A percentile compares a stretch with the other conserved stretches of the same genome.
phyloP scores from a whole-genome alignment of 805 yeast species.

The Millerago galiae region DNA sequence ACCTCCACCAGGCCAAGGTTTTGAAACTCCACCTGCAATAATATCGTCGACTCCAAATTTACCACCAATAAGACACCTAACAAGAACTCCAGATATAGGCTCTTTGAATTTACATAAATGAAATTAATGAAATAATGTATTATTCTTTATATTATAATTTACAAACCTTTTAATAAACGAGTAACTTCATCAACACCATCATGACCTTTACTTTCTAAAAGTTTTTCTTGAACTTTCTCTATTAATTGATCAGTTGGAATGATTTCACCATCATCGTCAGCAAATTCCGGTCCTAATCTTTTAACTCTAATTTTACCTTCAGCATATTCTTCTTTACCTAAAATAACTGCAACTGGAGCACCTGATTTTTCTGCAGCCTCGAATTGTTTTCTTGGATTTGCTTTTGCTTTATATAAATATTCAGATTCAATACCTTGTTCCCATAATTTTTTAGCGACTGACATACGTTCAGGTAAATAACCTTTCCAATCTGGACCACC shows the following conservation, averaged over 20 bases:
- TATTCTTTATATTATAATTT: constrained; percentile 6
- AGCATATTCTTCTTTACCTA: constrained; percentile 87
- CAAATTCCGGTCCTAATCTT: constrained; percentile 81
- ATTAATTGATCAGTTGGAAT: constrained; percentile 59
- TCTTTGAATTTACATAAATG: background rate
- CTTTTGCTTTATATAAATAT: constrained; percentile 86
- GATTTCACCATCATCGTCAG: constrained; percentile 81
- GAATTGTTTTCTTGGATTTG: constrained; percentile 92
- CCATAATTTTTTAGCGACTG: constrained; percentile 80
- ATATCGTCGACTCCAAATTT: constrained; percentile 15
- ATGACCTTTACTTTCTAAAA: constrained; percentile 38
- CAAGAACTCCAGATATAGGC: background rate
- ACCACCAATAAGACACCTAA: constrained; percentile 8
- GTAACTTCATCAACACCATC: constrained; percentile 62
- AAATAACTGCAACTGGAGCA: constrained; percentile 81
- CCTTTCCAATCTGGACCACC: constrained; percentile 98
- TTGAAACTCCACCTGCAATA: constrained; percentile 19
- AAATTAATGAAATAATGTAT: background rate
- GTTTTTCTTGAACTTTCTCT: constrained; percentile 41
- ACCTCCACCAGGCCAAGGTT: constrained; percentile 23
- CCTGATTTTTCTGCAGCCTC: constrained; percentile 97
- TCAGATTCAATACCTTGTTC: constrained; percentile 83
- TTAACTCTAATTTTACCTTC: constrained; percentile 82
- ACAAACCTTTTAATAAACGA: constrained; percentile 53
- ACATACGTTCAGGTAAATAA: constrained; percentile 86